Base-by-base conservation (phyloP, 2,329 filamentous ascomycete species). In the Aspergillus calidoustus region DNA sequence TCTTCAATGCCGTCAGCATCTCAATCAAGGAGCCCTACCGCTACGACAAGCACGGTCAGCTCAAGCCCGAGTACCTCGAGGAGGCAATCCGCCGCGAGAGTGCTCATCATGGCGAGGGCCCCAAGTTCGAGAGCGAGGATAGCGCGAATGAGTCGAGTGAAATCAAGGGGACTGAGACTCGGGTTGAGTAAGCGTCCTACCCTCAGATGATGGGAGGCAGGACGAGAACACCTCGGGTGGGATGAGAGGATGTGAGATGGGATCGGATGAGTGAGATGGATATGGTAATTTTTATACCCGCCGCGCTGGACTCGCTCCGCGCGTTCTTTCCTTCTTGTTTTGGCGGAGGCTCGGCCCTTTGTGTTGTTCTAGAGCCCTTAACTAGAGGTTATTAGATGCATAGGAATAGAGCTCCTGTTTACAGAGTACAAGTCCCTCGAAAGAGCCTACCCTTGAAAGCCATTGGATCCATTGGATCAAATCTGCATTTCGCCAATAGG, bases 41-140 rank as follows among this genome's bases (percentile, higher is more conserved):
- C 46, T 87, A 85, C 68, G 85, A 83, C 64, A 86, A 86, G 76
- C 81, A 83, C 34, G 85, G 85, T 1, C 80, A 87, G 65, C 69
- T 86, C 8, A 72, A 70, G 28, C 62, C 79, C 81, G 63, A 84
- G 84, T 71, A 74, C 76, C 55, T 86, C 81, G 68, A 80, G 62
- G 76, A 79, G 53, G 64, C 65, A 0, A 51, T 72, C 19, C 69
- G 69, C 22, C 71, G 74, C 13, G 68, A 65, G n/a, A 69, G 68
- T 17, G 61, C 50, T 25, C 13, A 17, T 25, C 17, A 11, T 38
- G 3, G 65, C 66, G 8, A 65, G 67, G 34, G 50, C 57, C 11
- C 61, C 63, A 69, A 71, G 51, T 50, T 67, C 9, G 69, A 71
- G 15, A 71, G 71, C 25, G 69, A 71, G 22, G 70, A 72, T n/a